Evolutionary conservation across 345 rosid genomes (phyloP).

Genomic region (Pelargonium nanum): DNA sequence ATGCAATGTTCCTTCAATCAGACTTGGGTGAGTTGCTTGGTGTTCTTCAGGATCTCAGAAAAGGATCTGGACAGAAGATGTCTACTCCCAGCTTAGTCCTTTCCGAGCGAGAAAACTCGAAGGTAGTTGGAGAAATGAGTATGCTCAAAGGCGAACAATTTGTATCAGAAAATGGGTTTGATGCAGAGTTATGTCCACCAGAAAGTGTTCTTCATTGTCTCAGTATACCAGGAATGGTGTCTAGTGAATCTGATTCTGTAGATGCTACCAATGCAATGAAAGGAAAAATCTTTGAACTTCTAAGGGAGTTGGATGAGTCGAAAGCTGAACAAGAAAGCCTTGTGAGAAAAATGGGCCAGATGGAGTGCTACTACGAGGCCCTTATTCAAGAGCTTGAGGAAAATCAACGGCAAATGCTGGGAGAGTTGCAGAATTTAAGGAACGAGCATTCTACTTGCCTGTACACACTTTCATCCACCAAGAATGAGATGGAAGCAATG

Average conservation of each 20-base stretch:
- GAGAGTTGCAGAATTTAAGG: conserved; percentile 83
- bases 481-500: conserved; percentile 77
- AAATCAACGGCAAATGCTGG: conserved; percentile 84
- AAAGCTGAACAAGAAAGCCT: conserved; percentile 79
- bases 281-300: conserved; percentile 69
- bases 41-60: conserved; percentile 62
- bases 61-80: conserved; percentile 41
- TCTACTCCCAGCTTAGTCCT: conserved; percentile 27
- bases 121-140: conserved; percentile 31
- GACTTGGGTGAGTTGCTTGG: conserved; percentile 58
- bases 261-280: conserved; percentile 50
- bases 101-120: conserved; percentile 24
- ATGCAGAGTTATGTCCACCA: conserved; percentile 60
- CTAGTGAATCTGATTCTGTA: conserved; percentile 49
- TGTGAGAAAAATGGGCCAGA: conserved; percentile 88
- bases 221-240: conserved; percentile 43
- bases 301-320: conserved; percentile 78
- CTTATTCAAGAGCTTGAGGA: conserved; percentile 97
- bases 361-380: conserved; percentile 96
- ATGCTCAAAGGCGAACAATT: conserved; percentile 33
- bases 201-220: conserved; percentile 70
- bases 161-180: conserved; percentile 36
- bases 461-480: conserved; percentile 56
- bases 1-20: conserved; percentile 37
- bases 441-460: conserved; percentile 76